Conservation (phyloP, 345 rosid genomes). For the Gynandropsis gynandra region DNA sequence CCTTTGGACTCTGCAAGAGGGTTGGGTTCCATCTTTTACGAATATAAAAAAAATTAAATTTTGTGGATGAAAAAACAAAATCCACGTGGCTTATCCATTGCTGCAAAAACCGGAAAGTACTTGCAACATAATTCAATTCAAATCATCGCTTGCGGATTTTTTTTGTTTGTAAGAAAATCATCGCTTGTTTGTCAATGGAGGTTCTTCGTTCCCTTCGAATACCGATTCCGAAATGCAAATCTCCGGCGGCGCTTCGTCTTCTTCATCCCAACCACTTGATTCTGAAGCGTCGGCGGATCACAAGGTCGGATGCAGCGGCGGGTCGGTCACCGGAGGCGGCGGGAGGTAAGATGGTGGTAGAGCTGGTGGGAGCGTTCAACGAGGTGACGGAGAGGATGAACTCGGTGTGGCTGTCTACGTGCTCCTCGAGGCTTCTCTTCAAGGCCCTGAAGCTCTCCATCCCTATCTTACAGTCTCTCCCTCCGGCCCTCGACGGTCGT, state of each 20-base stretch:
- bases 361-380: conserved; percentile 93
- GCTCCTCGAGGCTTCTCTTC: conserved; percentile 73
- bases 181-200: conserved; percentile 17
- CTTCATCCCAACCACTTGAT: conserved; percentile 8
- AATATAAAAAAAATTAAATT: background rate
- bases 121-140: conserved; percentile 8
- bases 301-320: conserved; percentile 22
- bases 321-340: conserved; percentile 47
- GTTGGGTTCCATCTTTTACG: background rate
- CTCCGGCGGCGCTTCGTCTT: conserved; percentile 9
- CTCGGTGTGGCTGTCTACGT: conserved; percentile 68
- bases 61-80: conserved; percentile 21
- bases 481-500: conserved; percentile 58
- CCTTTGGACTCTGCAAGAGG: background rate
- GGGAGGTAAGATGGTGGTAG: conserved; percentile 94
- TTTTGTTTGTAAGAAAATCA: background rate
- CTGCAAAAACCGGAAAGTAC: conserved; percentile 7
- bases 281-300: conserved; percentile 19
- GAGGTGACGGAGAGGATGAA: conserved; percentile 81
- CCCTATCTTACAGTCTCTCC: conserved; percentile 62
- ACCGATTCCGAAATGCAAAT: conserved; percentile 22
- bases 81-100: conserved; percentile 30
- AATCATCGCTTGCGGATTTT: background rate
- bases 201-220: conserved; percentile 23
- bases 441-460: conserved; percentile 78